Evolutionary conservation across 768 basidiomycete species (phyloP).

Genomic region (Clathrus columnatus): DNA sequence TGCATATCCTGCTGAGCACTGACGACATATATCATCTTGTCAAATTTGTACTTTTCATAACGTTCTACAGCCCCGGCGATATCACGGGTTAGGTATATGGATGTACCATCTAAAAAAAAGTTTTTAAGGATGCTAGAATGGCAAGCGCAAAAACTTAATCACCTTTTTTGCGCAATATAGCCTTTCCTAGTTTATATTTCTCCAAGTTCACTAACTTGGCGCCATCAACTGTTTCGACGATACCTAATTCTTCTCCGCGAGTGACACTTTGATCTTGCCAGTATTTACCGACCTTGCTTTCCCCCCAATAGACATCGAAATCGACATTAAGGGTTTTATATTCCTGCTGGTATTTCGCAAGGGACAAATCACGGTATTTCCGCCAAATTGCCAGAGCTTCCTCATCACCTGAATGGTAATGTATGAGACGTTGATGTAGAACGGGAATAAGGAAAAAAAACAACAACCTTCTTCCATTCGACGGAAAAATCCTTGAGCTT

Average conservation of each 20-base stretch:
- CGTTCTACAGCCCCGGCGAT: conserved; percentile 91
- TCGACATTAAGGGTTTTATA: conserved; percentile 84
- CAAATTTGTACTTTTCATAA: conserved; percentile 83
- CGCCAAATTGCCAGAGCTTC: conserved; percentile 80
- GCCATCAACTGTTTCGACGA: conserved; percentile 71
- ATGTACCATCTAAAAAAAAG: conserved; percentile 65
- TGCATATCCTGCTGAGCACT: conserved; percentile 84
- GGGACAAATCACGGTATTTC: conserved; percentile 84
- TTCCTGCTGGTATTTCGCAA: conserved; percentile 81
- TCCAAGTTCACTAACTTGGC: conserved; percentile 83
- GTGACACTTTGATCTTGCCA: conserved; percentile 67
- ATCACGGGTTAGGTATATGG: conserved; percentile 91
- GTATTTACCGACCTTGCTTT: conserved; percentile 69
- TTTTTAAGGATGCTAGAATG: neutral
- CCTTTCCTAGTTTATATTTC: conserved; percentile 86
- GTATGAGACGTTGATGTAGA: neutral
- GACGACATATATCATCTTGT: conserved; percentile 92
- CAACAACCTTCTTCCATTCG: conserved; percentile 75
- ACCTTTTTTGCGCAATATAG: conserved; percentile 84
- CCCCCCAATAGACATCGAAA: conserved; percentile 90
- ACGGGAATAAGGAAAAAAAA: neutral
- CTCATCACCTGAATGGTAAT: conserved; percentile 49
- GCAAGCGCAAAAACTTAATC: conserved; percentile 14
- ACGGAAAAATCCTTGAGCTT: conserved; percentile 84
- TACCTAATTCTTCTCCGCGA: conserved; percentile 56